These are phyloP conservation scores for Paragyromitra xinjiangensis DNA, from an alignment of 495 filamentous ascomycete genomes.

Conservation along the genomic window DNA sequence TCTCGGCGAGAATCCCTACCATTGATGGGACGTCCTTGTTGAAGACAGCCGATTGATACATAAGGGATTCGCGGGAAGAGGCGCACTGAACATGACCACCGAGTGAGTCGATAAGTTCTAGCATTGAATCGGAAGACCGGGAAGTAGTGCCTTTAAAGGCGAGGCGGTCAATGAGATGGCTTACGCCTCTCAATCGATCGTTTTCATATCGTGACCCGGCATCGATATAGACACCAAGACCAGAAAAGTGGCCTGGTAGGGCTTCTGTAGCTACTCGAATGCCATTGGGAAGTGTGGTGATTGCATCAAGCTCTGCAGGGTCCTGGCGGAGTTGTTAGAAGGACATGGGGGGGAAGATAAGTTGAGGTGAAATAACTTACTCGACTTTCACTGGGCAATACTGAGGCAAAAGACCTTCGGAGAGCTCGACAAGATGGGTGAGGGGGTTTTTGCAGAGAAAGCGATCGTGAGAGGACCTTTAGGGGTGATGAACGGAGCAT, in stretches of 20 bases:
- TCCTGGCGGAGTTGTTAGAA: conserved; percentile 67
- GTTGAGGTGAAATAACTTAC: conserved; percentile 17
- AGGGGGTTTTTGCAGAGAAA: conserved; percentile 21
- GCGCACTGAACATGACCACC: conserved; percentile 97
- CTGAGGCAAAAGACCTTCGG: conserved; percentile 36
- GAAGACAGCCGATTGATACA: conserved; percentile 99
- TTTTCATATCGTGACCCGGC: conserved; percentile 96
- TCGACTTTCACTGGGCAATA: conserved; percentile 20
- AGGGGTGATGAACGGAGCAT: conserved; percentile 44
- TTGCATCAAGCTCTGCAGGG: conserved; percentile 83
- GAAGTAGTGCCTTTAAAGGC: conserved; percentile 91
- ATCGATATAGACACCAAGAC: conserved; percentile 95
- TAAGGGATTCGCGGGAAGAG: conserved; percentile 91
- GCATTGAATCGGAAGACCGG: conserved; percentile 80
- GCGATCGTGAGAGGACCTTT: conserved; percentile 22
- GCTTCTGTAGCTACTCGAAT: conserved; percentile 94
- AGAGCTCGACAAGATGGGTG: not conserved
- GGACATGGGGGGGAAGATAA: not conserved
- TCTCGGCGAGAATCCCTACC: conserved; percentile 88
- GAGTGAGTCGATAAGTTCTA: conserved; percentile 82
- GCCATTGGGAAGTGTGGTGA: conserved; percentile 92
- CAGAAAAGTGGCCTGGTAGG: conserved; percentile 92
- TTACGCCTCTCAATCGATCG: conserved; percentile 82
- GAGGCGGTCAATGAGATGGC: conserved; percentile 93
- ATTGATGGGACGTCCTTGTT: conserved; percentile 88